phyloP scores from a whole-genome alignment of 768 basidiomycete genomes.

The Filobasidium floriforme region DNA sequence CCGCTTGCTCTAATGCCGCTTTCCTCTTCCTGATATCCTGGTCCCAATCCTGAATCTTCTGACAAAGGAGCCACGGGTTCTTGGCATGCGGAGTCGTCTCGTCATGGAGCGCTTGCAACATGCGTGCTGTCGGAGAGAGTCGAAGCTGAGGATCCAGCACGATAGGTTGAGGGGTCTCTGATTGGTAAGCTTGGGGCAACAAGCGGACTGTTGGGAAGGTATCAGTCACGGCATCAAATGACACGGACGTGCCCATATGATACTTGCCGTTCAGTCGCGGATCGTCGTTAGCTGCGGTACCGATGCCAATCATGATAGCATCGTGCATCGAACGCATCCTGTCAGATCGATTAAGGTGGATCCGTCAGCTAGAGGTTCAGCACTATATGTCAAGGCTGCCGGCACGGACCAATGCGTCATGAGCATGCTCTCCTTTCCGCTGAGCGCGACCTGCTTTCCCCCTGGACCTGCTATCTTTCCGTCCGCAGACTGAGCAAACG shows the following conservation, averaged over 20 bases:
- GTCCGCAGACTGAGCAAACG: constrained; percentile 53
- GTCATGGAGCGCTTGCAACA: constrained; percentile 65
- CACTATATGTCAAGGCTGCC: background rate
- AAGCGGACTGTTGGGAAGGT: constrained; percentile 35
- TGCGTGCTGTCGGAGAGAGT: constrained; percentile 50
- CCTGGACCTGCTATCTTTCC: constrained; percentile 72
- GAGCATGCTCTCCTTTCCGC: constrained; percentile 74
- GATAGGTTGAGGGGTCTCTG: constrained; percentile 58
- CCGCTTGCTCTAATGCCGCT: constrained; percentile 55
- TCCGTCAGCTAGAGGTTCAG: constrained; percentile 58
- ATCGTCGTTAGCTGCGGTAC: constrained; percentile 82
- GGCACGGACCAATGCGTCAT: constrained; percentile 82
- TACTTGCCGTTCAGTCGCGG: constrained; percentile 84
- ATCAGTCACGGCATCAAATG: background rate
- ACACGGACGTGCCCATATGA: constrained; percentile 51
- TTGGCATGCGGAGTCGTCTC: constrained; percentile 42
- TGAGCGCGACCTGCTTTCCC: constrained; percentile 70
- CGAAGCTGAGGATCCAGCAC: constrained; percentile 72
- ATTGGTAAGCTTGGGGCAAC: constrained; percentile 31
- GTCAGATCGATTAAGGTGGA: background rate
- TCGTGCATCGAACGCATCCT: constrained; percentile 92
- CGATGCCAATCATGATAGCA: constrained; percentile 81
- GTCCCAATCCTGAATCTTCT: constrained; percentile 21
- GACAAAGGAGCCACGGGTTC: constrained; percentile 17
- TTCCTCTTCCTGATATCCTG: constrained; percentile 45